Evolutionary conservation across 2,329 filamentous ascomycete species (phyloP).

Genomic region (Xylaria sp.): DNA sequence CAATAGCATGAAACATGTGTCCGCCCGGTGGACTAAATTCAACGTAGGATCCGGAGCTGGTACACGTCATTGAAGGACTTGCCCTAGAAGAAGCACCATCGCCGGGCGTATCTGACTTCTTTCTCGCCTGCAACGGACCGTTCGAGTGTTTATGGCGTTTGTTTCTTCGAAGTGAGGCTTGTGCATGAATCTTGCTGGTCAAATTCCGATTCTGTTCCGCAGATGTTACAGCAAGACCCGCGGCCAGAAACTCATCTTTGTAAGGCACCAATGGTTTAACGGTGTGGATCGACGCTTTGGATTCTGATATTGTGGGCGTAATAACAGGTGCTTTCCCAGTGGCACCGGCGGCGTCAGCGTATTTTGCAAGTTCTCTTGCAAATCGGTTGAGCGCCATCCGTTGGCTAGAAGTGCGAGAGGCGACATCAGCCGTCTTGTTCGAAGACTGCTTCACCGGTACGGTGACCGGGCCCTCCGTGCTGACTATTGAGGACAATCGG

Average conservation of each 20-base stretch:
- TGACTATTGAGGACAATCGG: conserved; percentile 53
- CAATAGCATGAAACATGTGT: conserved; percentile 34
- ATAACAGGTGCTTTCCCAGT: conserved; percentile 54
- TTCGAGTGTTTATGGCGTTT: conserved; percentile 9
- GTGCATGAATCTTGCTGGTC: conserved; percentile 36
- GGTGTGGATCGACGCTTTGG: conserved; percentile 61
- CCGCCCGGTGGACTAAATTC: conserved; percentile 42
- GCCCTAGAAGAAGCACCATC: conserved; percentile 31
- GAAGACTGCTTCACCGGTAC: conserved; percentile 14
- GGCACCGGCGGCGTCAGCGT: conserved; percentile 54
- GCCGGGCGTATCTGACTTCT: conserved; percentile 38
- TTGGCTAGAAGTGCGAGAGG: conserved; percentile 59
- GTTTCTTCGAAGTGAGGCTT: conserved; percentile 23
- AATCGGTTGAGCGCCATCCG: conserved; percentile 56
- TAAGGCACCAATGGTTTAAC: conserved; percentile 66
- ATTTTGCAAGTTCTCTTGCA: conserved; percentile 56
- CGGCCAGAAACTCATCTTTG: conserved; percentile 63
- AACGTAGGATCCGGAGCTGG: conserved; percentile 44
- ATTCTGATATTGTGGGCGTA: conserved; percentile 56
- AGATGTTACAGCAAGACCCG: conserved; percentile 68
- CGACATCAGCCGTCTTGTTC: conserved; percentile 31
- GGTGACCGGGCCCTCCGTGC: conserved; percentile 35
- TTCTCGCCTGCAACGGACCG: conserved; percentile 7
- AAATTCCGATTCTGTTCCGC: conserved; percentile 54
- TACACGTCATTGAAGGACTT: conserved; percentile 31